Evolutionary conservation across 176 grass and related monocot genomes (phyloP).

Genomic region (Bromus sterilis): DNA sequence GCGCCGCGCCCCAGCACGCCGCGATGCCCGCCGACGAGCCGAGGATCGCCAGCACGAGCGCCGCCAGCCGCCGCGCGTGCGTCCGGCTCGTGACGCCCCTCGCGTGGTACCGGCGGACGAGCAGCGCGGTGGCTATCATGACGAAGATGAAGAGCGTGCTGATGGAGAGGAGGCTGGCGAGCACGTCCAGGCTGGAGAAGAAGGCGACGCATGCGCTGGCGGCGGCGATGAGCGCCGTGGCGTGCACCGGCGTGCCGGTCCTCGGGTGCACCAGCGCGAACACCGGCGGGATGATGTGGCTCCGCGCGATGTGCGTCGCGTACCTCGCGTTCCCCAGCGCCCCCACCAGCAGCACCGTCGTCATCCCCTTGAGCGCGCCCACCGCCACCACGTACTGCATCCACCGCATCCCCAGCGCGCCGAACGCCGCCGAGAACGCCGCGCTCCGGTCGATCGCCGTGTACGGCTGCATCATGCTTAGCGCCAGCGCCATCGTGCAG

Average conservation of each 20-base stretch:
- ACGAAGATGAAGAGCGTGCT: constrained; percentile 11
- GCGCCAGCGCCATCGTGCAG: constrained; percentile 73
- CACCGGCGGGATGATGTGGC: constrained; percentile 17
- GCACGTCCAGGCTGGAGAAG: constrained; percentile 7
- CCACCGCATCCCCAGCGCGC: background rate
- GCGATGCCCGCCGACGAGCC: background rate
- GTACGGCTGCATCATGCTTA: constrained; percentile 94
- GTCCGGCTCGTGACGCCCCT: background rate
- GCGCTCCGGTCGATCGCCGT: constrained; percentile 49
- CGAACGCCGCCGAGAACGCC: constrained; percentile 74
- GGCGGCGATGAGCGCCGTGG: background rate
- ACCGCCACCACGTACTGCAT: background rate
- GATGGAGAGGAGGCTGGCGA: background rate
- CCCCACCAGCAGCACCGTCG: background rate
- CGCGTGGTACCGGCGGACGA: background rate
- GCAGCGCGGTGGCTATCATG: background rate
- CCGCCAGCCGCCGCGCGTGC: background rate
- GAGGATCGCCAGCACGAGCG: background rate
- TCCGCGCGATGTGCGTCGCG: background rate
- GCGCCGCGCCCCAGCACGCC: background rate
- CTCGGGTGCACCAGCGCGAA: constrained; percentile 5
- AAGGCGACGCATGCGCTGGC: background rate
- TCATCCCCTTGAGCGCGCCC: constrained; percentile 2
- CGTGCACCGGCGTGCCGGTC: background rate
- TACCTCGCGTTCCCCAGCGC: background rate